Evolutionary conservation across 805 yeast genomes (phyloP).

Genomic region (Lipomyces japonicus): DNA sequence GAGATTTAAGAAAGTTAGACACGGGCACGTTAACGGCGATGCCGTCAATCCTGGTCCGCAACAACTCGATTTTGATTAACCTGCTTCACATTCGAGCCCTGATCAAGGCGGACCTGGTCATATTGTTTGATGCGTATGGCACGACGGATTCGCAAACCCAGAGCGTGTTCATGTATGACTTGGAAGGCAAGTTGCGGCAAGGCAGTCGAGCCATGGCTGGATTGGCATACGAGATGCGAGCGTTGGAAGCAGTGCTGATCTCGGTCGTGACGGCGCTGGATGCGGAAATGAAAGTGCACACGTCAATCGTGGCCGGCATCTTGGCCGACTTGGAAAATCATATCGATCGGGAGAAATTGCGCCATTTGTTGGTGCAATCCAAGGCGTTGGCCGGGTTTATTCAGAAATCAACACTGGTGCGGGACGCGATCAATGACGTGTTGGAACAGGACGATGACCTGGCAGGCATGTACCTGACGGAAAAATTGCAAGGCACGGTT

Average conservation of each 20-base stretch:
- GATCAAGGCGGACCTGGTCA: constrained; percentile 71
- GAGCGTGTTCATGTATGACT: constrained; percentile 74
- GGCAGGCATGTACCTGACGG: constrained; percentile 75
- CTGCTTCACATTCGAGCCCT: constrained; percentile 85
- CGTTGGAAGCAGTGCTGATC: constrained; percentile 79
- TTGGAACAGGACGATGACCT: constrained; percentile 85
- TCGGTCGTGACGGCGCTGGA: constrained; percentile 73
- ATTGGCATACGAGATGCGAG: constrained; percentile 85
- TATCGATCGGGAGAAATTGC: constrained; percentile 72
- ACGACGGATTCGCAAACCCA: constrained; percentile 59
- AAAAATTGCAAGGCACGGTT: constrained; percentile 45
- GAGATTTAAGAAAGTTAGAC: constrained; percentile 88
- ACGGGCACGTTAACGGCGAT: constrained; percentile 76
- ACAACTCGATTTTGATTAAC: constrained; percentile 73
- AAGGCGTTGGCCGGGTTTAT: constrained; percentile 79
- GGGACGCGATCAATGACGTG: constrained; percentile 80
- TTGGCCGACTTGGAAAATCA: constrained; percentile 74
- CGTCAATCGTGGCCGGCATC: constrained; percentile 68
- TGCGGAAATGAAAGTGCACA: constrained; percentile 82
- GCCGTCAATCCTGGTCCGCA: constrained; percentile 80
- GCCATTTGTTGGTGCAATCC: constrained; percentile 75
- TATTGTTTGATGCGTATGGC: constrained; percentile 72
- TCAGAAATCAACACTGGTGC: constrained; percentile 74
- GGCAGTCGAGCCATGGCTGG: constrained; percentile 40
- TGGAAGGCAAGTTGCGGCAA: constrained; percentile 61